Percentiles rank a stretch among this genome's conserved stretches.
Evolutionary conservation across 768 basidiomycete genomes (phyloP).

Genomic region (Pisolithus microcarpus): DNA sequence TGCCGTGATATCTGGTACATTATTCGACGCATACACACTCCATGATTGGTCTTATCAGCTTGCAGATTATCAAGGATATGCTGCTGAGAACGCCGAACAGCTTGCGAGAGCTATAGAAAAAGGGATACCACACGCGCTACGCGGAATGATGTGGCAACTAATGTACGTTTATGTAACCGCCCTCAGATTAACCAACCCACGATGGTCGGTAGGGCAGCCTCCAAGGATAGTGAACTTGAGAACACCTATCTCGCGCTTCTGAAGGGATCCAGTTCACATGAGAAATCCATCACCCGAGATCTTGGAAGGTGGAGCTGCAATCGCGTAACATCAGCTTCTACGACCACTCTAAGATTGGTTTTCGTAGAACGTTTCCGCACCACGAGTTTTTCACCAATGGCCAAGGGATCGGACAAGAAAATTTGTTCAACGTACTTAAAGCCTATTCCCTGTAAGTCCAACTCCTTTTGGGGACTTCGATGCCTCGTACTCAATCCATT

Average conservation of each 20-base stretch:
- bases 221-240: slow-evolving; percentile 86
- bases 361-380: slow-evolving; percentile 83
- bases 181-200: slow-evolving; percentile 4
- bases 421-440: slow-evolving; percentile 94
- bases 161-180: slow-evolving; percentile 46
- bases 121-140: slow-evolving; percentile 81
- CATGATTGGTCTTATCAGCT: slow-evolving; percentile 2
- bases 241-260: slow-evolving; percentile 71
- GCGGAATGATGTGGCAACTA: slow-evolving; percentile 96
- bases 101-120: slow-evolving; percentile 85
- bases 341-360: slow-evolving; percentile 8
- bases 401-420: slow-evolving; percentile 93
- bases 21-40: not conserved
- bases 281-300: slow-evolving; percentile 91
- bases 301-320: slow-evolving; percentile 57
- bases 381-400: slow-evolving; percentile 94
- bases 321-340: not conserved
- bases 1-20: slow-evolving; percentile 75
- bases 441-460: slow-evolving; percentile 82
- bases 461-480: not conserved
- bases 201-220: slow-evolving; percentile 63
- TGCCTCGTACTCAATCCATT: slow-evolving; percentile 4
- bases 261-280: slow-evolving; percentile 80
- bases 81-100: slow-evolving; percentile 66
- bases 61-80: slow-evolving; percentile 83